These are phyloP conservation scores for Apostasia ramifera DNA, from an alignment of 106 monocot genomes.

Conservation along the genomic window DNA sequence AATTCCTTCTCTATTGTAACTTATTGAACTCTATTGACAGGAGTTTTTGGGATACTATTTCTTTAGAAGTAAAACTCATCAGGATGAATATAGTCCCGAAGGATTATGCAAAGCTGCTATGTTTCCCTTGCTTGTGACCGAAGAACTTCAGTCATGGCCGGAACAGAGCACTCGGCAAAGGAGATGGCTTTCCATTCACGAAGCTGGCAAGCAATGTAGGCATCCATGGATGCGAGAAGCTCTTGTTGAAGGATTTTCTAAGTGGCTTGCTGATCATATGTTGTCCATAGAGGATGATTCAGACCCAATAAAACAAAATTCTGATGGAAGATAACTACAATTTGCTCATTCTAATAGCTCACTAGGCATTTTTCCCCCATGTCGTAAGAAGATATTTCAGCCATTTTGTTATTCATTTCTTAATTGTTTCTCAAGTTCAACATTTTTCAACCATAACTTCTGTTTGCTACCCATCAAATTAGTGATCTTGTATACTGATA, in stretches of 20 bases:
- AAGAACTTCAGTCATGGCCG: constrained; percentile 64
- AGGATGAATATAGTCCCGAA: constrained; percentile 82
- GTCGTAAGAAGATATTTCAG: too few relatives aligned
- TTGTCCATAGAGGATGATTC: neutral
- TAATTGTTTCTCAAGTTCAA: too few relatives aligned
- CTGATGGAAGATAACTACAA: neutral
- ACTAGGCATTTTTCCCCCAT: too few relatives aligned
- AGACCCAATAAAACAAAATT: neutral
- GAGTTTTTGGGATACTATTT: constrained; percentile 56
- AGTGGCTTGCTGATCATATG: neutral
- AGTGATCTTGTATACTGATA: too few relatives aligned
- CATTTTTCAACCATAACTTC: too few relatives aligned
- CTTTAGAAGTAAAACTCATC: constrained; percentile 78
- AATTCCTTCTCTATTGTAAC: neutral
- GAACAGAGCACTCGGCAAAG: constrained; percentile 59
- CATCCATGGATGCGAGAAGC: constrained; percentile 63
- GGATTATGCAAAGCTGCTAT: constrained; percentile 66
- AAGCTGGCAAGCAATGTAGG: constrained; percentile 39
- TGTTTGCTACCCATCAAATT: too few relatives aligned
- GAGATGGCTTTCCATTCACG: constrained; percentile 48
- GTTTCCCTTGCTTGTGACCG: constrained; percentile 65
- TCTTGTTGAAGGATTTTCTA: constrained; percentile 6
- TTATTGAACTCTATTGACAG: constrained; percentile 10
- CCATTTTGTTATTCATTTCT: too few relatives aligned
- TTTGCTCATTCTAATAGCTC: neutral